phyloP scores from a whole-genome alignment of 2,329 filamentous ascomycete species.

The Penicillium sp. region DNA sequence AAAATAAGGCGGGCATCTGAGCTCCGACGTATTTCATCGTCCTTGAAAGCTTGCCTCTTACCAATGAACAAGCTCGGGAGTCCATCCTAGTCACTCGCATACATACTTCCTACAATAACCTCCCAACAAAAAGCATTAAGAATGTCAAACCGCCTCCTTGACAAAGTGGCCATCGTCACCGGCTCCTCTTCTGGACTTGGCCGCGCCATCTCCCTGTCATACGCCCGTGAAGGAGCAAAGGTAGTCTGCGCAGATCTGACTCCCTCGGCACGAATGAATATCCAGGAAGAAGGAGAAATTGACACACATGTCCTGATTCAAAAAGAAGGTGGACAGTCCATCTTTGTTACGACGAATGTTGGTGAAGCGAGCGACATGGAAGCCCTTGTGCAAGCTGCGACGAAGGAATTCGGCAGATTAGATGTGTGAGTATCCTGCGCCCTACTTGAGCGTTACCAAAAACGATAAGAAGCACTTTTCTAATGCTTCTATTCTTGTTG shows the following conservation, averaged over 20 bases:
- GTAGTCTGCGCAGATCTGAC: slow-evolving; percentile 33
- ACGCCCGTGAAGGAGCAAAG: slow-evolving; percentile 41
- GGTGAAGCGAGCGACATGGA: not conserved
- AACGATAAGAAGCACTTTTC: not conserved
- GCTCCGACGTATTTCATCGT: too few relatives aligned
- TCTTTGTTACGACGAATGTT: slow-evolving; percentile 26
- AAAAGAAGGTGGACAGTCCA: slow-evolving; percentile 33
- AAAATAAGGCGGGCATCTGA: too few relatives aligned
- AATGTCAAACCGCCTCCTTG: slow-evolving; percentile 19
- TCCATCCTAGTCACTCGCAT: not conserved
- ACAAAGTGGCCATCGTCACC: slow-evolving; percentile 46
- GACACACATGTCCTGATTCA: slow-evolving; percentile 41
- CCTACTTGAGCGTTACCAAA: not conserved
- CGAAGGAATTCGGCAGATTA: not conserved
- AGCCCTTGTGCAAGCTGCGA: not conserved
- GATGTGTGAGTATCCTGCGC: not conserved
- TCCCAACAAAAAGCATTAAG: not conserved
- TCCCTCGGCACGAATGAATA: slow-evolving; percentile 4
- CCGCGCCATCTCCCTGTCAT: slow-evolving; percentile 46
- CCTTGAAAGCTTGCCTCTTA: not conserved
- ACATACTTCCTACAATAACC: not conserved
- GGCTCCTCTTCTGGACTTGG: slow-evolving; percentile 50
- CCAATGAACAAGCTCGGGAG: not conserved
- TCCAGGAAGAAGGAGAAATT: slow-evolving; percentile 15
- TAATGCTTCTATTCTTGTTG: not conserved